Evolutionary conservation across 2,329 filamentous ascomycete species (phyloP).

Genomic region (Penicillium sclerotigenum): DNA sequence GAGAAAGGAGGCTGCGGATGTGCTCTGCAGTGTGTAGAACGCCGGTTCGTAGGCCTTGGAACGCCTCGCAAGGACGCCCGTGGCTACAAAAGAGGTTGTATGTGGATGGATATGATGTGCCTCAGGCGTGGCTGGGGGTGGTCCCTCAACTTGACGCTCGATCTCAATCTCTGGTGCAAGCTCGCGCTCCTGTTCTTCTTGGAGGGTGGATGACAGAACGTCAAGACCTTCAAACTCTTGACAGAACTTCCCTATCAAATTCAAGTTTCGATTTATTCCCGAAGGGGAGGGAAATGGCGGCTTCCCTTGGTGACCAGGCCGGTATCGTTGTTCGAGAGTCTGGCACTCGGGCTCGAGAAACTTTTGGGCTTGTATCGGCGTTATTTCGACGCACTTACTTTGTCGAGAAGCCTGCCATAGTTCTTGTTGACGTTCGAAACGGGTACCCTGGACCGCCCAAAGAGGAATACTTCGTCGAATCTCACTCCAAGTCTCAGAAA

Average conservation of each 20-base stretch:
- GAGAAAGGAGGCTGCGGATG: constrained; percentile 24
- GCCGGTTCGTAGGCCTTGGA: constrained; percentile 45
- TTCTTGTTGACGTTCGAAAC: constrained; percentile 44
- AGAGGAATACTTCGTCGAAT: constrained; percentile 52
- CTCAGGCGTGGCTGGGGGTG: constrained; percentile 39
- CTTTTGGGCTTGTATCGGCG: constrained; percentile 31
- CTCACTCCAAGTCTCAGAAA: constrained; percentile 56
- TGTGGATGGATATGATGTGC: constrained; percentile 46
- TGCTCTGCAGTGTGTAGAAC: constrained; percentile 45
- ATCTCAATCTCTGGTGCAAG: constrained; percentile 62
- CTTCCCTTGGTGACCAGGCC: constrained; percentile 28
- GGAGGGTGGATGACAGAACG: constrained; percentile 46
- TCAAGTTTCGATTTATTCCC: background rate
- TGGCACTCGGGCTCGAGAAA: constrained; percentile 58
- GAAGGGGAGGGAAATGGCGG: too few species aligned
- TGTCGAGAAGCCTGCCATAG: constrained; percentile 30
- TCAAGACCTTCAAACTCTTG: constrained; percentile 34
- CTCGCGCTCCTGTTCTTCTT: constrained; percentile 66
- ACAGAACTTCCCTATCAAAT: constrained; percentile 23
- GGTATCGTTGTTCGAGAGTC: constrained; percentile 53
- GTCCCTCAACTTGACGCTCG: constrained; percentile 55
- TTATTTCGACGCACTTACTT: constrained; percentile 11
- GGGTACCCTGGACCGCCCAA: constrained; percentile 60
- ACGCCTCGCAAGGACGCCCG: constrained; percentile 30
- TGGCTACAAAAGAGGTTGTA: constrained; percentile 42